Percentiles rank a stretch among this genome's conserved stretches.
phyloP scores from a whole-genome alignment of 176 grass and related monocot genomes.

The Calamus simplicifolius region DNA sequence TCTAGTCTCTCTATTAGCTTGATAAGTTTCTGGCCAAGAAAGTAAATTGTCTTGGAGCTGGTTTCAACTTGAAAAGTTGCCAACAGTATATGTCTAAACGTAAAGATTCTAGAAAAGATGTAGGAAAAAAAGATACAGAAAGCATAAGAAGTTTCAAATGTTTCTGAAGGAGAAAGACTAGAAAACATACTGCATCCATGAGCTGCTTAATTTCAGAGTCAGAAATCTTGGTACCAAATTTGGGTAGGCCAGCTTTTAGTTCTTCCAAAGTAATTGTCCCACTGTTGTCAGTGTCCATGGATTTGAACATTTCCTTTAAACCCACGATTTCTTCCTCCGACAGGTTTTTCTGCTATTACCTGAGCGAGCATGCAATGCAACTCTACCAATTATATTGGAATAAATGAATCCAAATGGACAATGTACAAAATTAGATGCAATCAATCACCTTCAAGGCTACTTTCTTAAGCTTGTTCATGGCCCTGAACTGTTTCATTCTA shows the following conservation, averaged over 20 bases:
- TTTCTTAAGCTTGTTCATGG: slow-evolving; percentile 99
- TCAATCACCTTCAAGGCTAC: slow-evolving; percentile 81
- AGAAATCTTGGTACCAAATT: slow-evolving; percentile 95
- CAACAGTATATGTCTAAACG: too few relatives aligned
- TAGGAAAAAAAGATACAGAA: too few relatives aligned
- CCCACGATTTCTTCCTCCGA: slow-evolving; percentile 97
- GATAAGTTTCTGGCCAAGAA: too few relatives aligned
- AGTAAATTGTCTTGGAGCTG: too few relatives aligned
- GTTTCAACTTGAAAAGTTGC: too few relatives aligned
- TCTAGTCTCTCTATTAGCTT: too few relatives aligned
- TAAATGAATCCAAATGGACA: background rate
- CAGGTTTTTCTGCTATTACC: slow-evolving; percentile 88
- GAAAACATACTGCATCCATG: slow-evolving; percentile 86
- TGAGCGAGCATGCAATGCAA: slow-evolving; percentile 16
- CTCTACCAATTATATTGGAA: too few relatives aligned
- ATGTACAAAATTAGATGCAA: background rate
- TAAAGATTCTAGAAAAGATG: too few relatives aligned
- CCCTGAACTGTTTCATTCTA: slow-evolving; percentile 99
- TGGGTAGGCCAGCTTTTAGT: slow-evolving; percentile 94
- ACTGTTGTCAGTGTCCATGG: slow-evolving; percentile 93
- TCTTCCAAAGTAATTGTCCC: slow-evolving; percentile 94
- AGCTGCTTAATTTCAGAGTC: slow-evolving; percentile 91
- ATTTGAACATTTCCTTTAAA: slow-evolving; percentile 98
- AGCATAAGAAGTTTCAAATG: too few relatives aligned
- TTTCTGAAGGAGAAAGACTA: background rate